These are phyloP conservation scores for Stentor coeruleus DNA, from an alignment of 73 alveolate genomes.

Conservation along the genomic window DNA sequence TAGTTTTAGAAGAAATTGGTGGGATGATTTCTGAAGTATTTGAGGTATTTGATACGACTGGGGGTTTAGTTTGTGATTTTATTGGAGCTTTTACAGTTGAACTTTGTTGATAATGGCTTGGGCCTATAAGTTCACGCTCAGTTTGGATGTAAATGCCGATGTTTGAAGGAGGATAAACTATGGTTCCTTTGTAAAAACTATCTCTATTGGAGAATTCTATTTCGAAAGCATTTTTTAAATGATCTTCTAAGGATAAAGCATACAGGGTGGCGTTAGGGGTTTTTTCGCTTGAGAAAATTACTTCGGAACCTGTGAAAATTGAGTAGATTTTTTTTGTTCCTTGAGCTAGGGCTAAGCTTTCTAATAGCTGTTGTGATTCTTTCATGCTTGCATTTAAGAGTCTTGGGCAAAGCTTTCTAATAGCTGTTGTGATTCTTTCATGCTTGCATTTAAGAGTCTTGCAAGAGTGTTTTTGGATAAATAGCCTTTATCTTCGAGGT, in stretches of 20 bases:
- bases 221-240: too few species aligned
- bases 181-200: not conserved
- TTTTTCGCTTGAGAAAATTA: not conserved
- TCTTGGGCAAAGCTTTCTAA: too few species aligned
- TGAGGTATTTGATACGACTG: too few species aligned
- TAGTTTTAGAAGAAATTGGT: too few species aligned
- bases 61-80: too few species aligned
- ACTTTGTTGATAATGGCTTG: too few species aligned
- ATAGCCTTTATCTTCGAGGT: not conserved
- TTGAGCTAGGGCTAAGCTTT: not conserved
- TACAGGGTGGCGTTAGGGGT: not conserved
- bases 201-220: too few species aligned
- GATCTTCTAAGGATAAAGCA: not conserved
- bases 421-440: not conserved
- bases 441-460: not conserved
- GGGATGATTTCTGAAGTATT: too few species aligned
- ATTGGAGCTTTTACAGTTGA: too few species aligned
- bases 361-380: not conserved
- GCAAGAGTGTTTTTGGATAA: not conserved
- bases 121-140: too few species aligned
- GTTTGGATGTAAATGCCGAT: not conserved
- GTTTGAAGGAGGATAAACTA: not conserved
- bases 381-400: not conserved
- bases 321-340: not conserved
- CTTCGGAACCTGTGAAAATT: not conserved